phyloP scores from a whole-genome alignment of 1,139 yeast species.

The Taphrina sp. region DNA sequence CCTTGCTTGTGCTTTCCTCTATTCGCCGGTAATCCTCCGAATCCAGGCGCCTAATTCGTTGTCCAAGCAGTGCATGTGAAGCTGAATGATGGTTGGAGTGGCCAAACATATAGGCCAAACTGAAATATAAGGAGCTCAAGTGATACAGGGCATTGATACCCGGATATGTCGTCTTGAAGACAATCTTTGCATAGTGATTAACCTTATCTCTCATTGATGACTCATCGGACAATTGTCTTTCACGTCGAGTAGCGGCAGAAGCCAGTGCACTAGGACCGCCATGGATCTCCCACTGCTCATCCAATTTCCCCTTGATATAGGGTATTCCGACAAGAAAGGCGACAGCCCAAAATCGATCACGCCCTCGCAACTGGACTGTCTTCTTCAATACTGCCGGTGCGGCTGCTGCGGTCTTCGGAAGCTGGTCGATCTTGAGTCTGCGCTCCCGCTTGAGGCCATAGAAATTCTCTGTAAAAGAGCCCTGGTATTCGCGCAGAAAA shows the following conservation, averaged over 20 bases:
- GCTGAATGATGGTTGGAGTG: conserved; percentile 62
- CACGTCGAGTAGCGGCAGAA: conserved; percentile 29
- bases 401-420: conserved; percentile 39
- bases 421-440: conserved; percentile 39
- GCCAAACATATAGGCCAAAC: conserved; percentile 68
- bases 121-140: conserved; percentile 57
- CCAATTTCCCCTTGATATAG: conserved; percentile 67
- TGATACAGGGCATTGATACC: conserved; percentile 52
- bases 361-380: conserved; percentile 54
- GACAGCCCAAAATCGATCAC: conserved; percentile 61
- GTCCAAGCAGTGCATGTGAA: conserved; percentile 60
- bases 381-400: conserved; percentile 56
- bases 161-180: conserved; percentile 65
- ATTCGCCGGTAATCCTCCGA: conserved; percentile 54
- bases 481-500: conserved; percentile 71
- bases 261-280: conserved; percentile 45
- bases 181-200: conserved; percentile 45
- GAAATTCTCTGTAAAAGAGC: conserved; percentile 87
- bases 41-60: conserved; percentile 68
- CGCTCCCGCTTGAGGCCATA: conserved; percentile 76
- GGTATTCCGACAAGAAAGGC: conserved; percentile 60
- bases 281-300: conserved; percentile 61
- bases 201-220: conserved; percentile 38
- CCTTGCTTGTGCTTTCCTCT: background rate
- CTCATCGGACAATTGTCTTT: conserved; percentile 41